Conservation (phyloP, 2,329 filamentous ascomycete genomes). For the Elsinoe perseae region DNA sequence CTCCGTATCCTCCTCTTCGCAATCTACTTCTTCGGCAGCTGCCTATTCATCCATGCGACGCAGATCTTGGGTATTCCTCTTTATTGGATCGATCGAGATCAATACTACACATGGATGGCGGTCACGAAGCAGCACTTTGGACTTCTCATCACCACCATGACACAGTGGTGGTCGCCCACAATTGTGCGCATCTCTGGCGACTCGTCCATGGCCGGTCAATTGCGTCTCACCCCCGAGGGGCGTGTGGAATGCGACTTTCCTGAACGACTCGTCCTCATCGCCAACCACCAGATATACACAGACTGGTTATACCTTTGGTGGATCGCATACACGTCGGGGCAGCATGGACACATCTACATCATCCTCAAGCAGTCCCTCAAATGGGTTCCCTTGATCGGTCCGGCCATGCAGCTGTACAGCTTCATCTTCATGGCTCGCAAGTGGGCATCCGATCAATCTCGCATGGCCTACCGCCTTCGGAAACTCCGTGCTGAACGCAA, state of each 20-base stretch:
- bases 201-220: constrained; percentile 66
- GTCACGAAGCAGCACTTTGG: constrained; percentile 80
- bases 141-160: constrained; percentile 67
- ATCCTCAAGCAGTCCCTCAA: constrained; percentile 83
- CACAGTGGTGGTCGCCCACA: constrained; percentile 81
- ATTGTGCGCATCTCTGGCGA: constrained; percentile 77
- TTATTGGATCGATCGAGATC: constrained; percentile 64
- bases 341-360: constrained; percentile 83
- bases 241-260: constrained; percentile 72
- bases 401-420: constrained; percentile 76
- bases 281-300: constrained; percentile 85
- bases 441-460: constrained; percentile 69
- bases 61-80: constrained; percentile 67
- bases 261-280: constrained; percentile 72
- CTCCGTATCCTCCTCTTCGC: constrained; percentile 39
- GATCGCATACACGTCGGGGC: constrained; percentile 76
- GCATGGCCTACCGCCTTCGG: constrained; percentile 63
- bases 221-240: constrained; percentile 62
- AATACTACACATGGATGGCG: constrained; percentile 78
- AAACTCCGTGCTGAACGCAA: constrained; percentile 54
- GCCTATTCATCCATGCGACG: constrained; percentile 48
- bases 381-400: constrained; percentile 71
- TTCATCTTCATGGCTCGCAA: constrained; percentile 94
- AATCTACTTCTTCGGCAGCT: constrained; percentile 39
- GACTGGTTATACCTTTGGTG: constrained; percentile 94